A percentile compares a stretch with the other conserved stretches of the same genome.
phyloP scores from a whole-genome alignment of 495 filamentous ascomycete species.

The Ramalina peruviana region DNA sequence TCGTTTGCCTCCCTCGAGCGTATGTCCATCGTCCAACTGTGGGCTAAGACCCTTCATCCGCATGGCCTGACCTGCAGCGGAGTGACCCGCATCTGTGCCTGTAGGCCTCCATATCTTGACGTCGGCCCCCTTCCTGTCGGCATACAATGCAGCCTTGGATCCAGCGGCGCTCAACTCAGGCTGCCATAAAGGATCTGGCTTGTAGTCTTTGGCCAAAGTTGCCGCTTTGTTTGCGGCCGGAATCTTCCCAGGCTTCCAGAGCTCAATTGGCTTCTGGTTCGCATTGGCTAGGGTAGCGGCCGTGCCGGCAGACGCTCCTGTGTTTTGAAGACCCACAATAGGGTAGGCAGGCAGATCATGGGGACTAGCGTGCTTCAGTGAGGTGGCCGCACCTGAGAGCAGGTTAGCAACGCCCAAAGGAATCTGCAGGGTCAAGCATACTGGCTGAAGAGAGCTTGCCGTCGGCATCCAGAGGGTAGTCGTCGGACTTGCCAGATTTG shows the following conservation, averaged over 20 bases:
- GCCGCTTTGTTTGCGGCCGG: conserved; percentile 56
- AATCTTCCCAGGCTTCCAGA: conserved; percentile 46
- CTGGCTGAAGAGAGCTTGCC: conserved; percentile 40
- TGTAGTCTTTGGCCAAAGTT: conserved; percentile 50
- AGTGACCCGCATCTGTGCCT: conserved; percentile 38
- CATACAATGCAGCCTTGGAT: conserved; percentile 59
- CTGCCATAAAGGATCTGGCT: conserved; percentile 38
- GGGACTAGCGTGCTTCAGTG: conserved; percentile 52
- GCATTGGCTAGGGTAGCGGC: conserved; percentile 62
- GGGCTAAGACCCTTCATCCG: conserved; percentile 27
- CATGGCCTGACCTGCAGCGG: conserved; percentile 45
- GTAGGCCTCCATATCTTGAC: conserved; percentile 34
- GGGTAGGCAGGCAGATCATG: conserved; percentile 56
- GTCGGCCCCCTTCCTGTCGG: conserved; percentile 45
- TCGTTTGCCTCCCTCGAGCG: conserved; percentile 35
- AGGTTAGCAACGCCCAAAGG: background rate
- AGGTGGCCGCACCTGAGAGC: conserved; percentile 39
- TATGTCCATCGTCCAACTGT: conserved; percentile 29
- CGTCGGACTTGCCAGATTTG: conserved; percentile 23
- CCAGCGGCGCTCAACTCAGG: conserved; percentile 44
- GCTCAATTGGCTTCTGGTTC: conserved; percentile 44
- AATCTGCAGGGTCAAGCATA: conserved; percentile 14
- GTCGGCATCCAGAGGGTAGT: conserved; percentile 27
- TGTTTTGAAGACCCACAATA: conserved; percentile 44
- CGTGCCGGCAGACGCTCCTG: conserved; percentile 53